phyloP scores from a whole-genome alignment of 805 yeast genomes.

The Yarrowia alimentaria region DNA sequence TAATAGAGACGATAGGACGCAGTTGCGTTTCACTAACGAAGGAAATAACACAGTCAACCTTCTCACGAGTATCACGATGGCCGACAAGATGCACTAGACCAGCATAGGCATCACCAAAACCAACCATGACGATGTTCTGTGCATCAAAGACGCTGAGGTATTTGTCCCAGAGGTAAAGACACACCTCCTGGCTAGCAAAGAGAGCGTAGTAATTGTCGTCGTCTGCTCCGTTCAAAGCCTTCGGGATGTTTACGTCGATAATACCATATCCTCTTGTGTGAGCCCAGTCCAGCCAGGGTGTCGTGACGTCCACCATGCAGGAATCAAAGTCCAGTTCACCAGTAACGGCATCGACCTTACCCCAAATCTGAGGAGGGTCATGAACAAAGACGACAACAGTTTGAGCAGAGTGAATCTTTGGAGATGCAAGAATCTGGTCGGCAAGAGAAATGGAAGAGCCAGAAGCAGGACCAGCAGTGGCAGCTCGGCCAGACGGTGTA shows the following conservation, averaged over 20 bases:
- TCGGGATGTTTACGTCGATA: slow-evolving; percentile 80
- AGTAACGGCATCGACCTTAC: slow-evolving; percentile 70
- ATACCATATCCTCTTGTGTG: slow-evolving; percentile 62
- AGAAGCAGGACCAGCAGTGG: slow-evolving; percentile 23
- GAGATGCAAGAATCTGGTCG: slow-evolving; percentile 68
- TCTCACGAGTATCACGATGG: slow-evolving; percentile 65
- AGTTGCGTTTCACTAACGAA: slow-evolving; percentile 68
- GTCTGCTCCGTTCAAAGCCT: slow-evolving; percentile 48
- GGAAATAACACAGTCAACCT: slow-evolving; percentile 67
- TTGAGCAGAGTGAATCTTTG: slow-evolving; percentile 57
- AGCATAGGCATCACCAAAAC: slow-evolving; percentile 85
- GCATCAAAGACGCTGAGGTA: slow-evolving; percentile 74
- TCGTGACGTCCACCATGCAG: slow-evolving; percentile 70
- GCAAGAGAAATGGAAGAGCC: slow-evolving; percentile 50
- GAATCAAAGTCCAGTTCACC: slow-evolving; percentile 78
- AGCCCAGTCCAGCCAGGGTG: slow-evolving; percentile 70
- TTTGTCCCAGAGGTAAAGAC: slow-evolving; percentile 86
- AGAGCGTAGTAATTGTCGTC: slow-evolving; percentile 53
- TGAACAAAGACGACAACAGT: slow-evolving; percentile 72
- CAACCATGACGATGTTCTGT: slow-evolving; percentile 71
- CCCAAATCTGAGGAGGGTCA: slow-evolving; percentile 93
- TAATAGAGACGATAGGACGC: slow-evolving; percentile 75
- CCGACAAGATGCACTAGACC: slow-evolving; percentile 86
- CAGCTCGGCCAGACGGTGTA: slow-evolving; percentile 14
- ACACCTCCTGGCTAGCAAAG: slow-evolving; percentile 69